These are phyloP conservation scores for Alternaria rosae DNA, from an alignment of 2,329 filamentous ascomycete genomes.

Conservation along the genomic window DNA sequence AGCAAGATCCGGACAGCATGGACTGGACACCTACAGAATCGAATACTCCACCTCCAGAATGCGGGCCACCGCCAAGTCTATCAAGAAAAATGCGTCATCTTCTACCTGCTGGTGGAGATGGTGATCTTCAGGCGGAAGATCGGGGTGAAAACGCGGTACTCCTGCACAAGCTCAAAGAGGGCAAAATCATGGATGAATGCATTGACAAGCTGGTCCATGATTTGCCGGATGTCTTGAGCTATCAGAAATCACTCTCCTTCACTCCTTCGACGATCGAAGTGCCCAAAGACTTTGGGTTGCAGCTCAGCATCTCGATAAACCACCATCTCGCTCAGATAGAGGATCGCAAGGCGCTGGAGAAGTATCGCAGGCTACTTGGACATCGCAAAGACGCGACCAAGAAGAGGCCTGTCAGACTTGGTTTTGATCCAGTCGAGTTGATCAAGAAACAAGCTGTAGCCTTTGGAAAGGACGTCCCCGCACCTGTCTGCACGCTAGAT, in stretches of 20 bases:
- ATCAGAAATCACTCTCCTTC: slow-evolving; percentile 44
- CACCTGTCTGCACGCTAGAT: slow-evolving; percentile 39
- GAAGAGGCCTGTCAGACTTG: slow-evolving; percentile 42
- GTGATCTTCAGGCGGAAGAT: slow-evolving; percentile 30
- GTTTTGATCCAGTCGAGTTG: slow-evolving; percentile 50
- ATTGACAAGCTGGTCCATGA: slow-evolving; percentile 48
- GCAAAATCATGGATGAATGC: slow-evolving; percentile 47
- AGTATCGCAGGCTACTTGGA: slow-evolving; percentile 48
- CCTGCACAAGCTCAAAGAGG: slow-evolving; percentile 46
- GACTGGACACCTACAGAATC: slow-evolving; percentile 48
- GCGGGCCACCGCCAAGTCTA: slow-evolving; percentile 39
- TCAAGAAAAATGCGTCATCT: slow-evolving; percentile 43
- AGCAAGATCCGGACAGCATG: slow-evolving; percentile 48
- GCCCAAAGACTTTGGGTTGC: slow-evolving; percentile 47
- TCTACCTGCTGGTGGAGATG: slow-evolving; percentile 36
- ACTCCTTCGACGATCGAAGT: slow-evolving; percentile 51
- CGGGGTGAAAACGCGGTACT: slow-evolving; percentile 38
- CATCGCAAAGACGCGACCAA: slow-evolving; percentile 44
- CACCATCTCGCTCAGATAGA: slow-evolving; percentile 50
- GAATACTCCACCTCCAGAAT: slow-evolving; percentile 36
- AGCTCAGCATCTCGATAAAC: slow-evolving; percentile 50
- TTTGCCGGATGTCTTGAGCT: slow-evolving; percentile 45
- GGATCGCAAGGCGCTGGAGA: slow-evolving; percentile 47
- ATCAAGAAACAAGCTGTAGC: slow-evolving; percentile 51
- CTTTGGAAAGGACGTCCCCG: slow-evolving; percentile 30